Base-by-base conservation (phyloP, 1,284 basidiomycete genomes). In the Naganishia cerealis region DNA sequence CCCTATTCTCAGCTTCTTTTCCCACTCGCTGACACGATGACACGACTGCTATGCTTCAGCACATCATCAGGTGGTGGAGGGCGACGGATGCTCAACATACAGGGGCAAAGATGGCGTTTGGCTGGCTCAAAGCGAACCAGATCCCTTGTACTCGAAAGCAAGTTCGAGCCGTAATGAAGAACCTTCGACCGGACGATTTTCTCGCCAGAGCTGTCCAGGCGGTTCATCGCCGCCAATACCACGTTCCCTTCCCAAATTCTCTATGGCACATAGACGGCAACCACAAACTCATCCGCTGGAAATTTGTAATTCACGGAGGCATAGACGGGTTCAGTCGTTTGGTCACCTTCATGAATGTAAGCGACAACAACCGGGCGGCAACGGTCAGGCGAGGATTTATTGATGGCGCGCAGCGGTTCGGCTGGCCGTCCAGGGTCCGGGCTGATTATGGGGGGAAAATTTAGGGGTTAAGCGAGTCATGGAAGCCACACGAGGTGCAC, bases 211-310 rank as follows among this genome's bases (percentile, higher is more conserved):
- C 42, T 43, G 15, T 3, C 13, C 15, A 43, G 42, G 15, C 42
- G 15, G n/a, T 18, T 43, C 42, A 15, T 12, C 55, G 55, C 9
- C 55, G 55, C 12, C 36, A 40, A 8, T 67, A 61, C 26, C n/a
- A 29, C 18, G 66, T 67, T 3, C 42, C 66, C 6, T 67, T 58
- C 29, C 10, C 18, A 7, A 61, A 67, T 36, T 61, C 57, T 9
- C 33, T 75, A 9, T 75, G 73, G 74, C 72, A 75, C 58, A 48
- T 71, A 15, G 75, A 76, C 67, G 74, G 75, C 4, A 72, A 76
- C 53, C 75, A 76, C 57, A 76, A 76, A 46, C 61, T 75, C 24
- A 75, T 75, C 29, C 50, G 24, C 1, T 76, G 73, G 71, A 70
- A 73, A 0, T 50, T 76, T 53, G 73, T 76, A 0, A 70, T 75